Conservation (phyloP, 768 basidiomycete genomes). For the Serpula lacrymans region DNA sequence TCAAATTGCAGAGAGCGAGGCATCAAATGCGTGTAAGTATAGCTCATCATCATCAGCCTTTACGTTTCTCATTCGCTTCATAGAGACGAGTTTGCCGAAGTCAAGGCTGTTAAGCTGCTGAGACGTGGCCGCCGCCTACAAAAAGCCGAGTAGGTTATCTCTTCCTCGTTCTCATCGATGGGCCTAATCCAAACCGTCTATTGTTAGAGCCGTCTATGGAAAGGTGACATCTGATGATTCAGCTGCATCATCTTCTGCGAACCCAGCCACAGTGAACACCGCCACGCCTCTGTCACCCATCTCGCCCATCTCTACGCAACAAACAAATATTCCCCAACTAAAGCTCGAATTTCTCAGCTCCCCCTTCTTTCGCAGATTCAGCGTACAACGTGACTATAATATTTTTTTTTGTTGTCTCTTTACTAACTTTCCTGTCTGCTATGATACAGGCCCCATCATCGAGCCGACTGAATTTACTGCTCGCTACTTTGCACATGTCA, state of each 20-base stretch:
- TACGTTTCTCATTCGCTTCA: slow-evolving; percentile 6
- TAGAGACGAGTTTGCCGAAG: slow-evolving; percentile 89
- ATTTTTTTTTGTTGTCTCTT: slow-evolving; percentile 7
- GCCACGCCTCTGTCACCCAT: slow-evolving; percentile 8
- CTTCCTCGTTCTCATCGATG: slow-evolving; percentile 2
- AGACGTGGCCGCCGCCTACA: slow-evolving; percentile 76
- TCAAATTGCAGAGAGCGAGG: slow-evolving; percentile 89
- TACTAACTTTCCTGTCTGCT: slow-evolving; percentile 9
- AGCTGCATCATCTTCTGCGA: slow-evolving; percentile 7
- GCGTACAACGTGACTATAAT: slow-evolving; percentile 67
- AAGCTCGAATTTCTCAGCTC: slow-evolving; percentile 79
- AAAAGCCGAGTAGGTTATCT: slow-evolving; percentile 72
- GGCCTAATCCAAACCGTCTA: slow-evolving; percentile 6
- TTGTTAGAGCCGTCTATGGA: slow-evolving; percentile 70
- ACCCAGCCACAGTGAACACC: slow-evolving; percentile 22
- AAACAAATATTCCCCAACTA: slow-evolving; percentile 64
- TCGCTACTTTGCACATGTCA: slow-evolving; percentile 65
- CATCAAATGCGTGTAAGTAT: slow-evolving; percentile 87
- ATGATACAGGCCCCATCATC: slow-evolving; percentile 77
- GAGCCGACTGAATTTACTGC: slow-evolving; percentile 76
- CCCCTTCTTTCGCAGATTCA: slow-evolving; percentile 81
- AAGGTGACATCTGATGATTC: slow-evolving; percentile 51
- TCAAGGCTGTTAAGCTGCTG: slow-evolving; percentile 85
- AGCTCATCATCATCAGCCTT: neutral
- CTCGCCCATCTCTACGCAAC: slow-evolving; percentile 1